Evolutionary conservation across 768 basidiomycete genomes (phyloP).

Genomic region (Zangia roseola): DNA sequence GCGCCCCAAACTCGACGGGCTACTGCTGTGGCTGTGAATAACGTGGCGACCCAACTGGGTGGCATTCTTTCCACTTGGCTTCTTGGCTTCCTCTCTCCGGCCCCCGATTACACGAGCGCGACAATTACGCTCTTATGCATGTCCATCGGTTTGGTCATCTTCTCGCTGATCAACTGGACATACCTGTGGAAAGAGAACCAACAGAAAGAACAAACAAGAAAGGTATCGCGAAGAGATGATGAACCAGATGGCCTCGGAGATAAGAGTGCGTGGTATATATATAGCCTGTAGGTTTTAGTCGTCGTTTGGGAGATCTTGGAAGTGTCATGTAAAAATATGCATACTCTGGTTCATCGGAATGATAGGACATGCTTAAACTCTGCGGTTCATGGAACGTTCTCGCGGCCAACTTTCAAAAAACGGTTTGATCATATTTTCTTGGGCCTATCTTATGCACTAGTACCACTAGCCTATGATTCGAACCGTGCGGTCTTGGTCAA

Average conservation of each 20-base stretch:
- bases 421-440: no score
- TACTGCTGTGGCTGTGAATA: conserved; percentile 55
- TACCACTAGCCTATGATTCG: no score
- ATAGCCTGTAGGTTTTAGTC: conserved; percentile 36
- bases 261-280: conserved; percentile 55
- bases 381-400: no score
- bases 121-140: conserved; percentile 36
- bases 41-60: conserved; percentile 54
- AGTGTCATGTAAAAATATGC: no score
- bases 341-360: no score
- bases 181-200: conserved; percentile 46
- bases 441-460: no score
- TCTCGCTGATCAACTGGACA: conserved; percentile 37
- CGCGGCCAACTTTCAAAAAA: no score
- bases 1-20: conserved; percentile 56
- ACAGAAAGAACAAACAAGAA: conserved; percentile 41
- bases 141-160: conserved; percentile 39
- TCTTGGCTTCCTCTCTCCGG: conserved; percentile 46
- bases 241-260: conserved; percentile 49
- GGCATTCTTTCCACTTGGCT: conserved; percentile 65
- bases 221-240: conserved; percentile 29
- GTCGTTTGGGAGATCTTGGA: no score
- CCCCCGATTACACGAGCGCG: conserved; percentile 49
- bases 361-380: no score
- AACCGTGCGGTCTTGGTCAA: no score